A percentile compares a stretch with the other conserved stretches of the same genome.
These are phyloP conservation scores for Phaeotremella fagi DNA, from an alignment of 768 basidiomycete species.

Conservation along the genomic window DNA sequence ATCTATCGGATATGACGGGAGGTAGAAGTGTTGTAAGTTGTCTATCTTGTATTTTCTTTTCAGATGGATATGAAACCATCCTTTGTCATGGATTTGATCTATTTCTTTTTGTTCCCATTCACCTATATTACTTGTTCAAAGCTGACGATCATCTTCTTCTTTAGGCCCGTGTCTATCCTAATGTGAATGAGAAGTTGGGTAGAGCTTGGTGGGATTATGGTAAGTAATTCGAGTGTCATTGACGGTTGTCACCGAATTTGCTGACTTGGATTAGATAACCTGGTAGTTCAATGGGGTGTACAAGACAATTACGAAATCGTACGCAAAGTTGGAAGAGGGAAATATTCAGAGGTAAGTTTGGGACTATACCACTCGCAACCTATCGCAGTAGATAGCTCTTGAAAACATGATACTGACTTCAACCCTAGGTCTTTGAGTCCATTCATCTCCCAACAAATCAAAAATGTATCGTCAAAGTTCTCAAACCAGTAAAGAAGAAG, in stretches of 20 bases:
- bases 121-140: neutral
- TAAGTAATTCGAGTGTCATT: slow-evolving; percentile 48
- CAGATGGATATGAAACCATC: too few species aligned
- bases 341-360: slow-evolving; percentile 76
- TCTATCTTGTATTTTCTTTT: too few species aligned
- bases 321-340: slow-evolving; percentile 89
- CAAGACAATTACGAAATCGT: slow-evolving; percentile 99
- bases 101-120: too few species aligned
- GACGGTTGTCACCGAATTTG: neutral
- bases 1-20: neutral
- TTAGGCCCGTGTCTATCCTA: slow-evolving; percentile 60
- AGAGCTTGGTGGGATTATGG: slow-evolving; percentile 96
- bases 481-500: slow-evolving; percentile 99
- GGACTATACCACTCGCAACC: neutral
- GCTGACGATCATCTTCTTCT: neutral
- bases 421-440: slow-evolving; percentile 64
- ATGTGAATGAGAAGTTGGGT: slow-evolving; percentile 81
- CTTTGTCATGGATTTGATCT: neutral
- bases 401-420: neutral
- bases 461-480: slow-evolving; percentile 97
- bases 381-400: neutral
- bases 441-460: slow-evolving; percentile 57
- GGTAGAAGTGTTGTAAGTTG: slow-evolving; percentile 11
- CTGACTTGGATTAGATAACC: slow-evolving; percentile 59
- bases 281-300: slow-evolving; percentile 91